Base-by-base conservation (phyloP, 805 yeast species). In the Ogataea philodendri region DNA sequence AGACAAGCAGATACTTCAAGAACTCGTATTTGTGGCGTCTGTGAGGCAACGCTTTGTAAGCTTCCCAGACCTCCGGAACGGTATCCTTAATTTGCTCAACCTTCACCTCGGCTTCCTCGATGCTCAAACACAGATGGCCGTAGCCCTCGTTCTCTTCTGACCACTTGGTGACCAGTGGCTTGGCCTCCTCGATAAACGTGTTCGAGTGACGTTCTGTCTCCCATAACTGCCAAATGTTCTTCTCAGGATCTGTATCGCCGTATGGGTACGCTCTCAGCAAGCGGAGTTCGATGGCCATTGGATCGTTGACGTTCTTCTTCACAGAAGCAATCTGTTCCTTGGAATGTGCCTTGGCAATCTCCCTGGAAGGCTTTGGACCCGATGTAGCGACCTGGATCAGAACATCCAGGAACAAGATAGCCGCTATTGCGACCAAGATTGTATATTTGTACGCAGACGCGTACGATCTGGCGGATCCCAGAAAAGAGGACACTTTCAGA, bases 1-100 rank as follows among this genome's bases (percentile, higher is more conserved):
- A 73, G 7, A 74, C 46, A 9, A 72, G 59, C 32, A 74, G 58
- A 45, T 74, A 75, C 34, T 78, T 59, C 55, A 72, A 67, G 45
- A 74, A 74, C 49, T 76, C 81, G 62, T 67, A 70, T 42, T 59
- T 55, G 35, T 67, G 54, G 14, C 70, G 60, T 11, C 56, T 62
- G 51, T 70, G 71, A 1, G 80, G 79, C 37, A 76, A 51, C 4
- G 49, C 37, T 35, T 65, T 66, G 51, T 60, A 71, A 3, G 78
- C 69, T 17, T 66, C 70, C 15, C 66, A 43, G 25, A 76, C 57
- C 39, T 72, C 76, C 1, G 81, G 80, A n/a, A 70, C 48, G 6
- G 36, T 31, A 9, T 31, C 32, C 11, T 15, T 26, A 32, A 32
- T 18, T 7, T 37, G 36, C 13, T 21, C 19, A 7, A 52, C 30